Conservation (phyloP, 257 asterid species). For the Thymus mandschuricus region DNA sequence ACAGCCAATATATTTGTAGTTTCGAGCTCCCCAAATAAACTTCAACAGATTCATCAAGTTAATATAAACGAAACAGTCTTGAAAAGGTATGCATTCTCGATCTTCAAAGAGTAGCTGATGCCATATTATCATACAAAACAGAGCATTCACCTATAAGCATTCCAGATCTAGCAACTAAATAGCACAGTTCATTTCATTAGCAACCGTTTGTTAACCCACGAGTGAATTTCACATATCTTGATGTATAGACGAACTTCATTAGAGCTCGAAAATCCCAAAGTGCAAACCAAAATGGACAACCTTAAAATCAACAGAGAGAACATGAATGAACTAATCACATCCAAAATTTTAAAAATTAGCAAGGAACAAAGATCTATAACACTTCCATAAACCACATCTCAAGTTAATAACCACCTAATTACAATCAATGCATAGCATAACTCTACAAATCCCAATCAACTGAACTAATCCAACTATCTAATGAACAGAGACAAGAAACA, state of each 20-base stretch:
- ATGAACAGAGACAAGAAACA: slow-evolving; percentile 15
- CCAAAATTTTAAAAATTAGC: neutral
- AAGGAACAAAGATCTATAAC: slow-evolving; percentile 15
- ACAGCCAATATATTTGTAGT: neutral
- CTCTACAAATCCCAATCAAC: neutral
- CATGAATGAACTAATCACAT: slow-evolving; percentile 1
- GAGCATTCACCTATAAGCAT: neutral
- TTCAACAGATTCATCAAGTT: neutral
- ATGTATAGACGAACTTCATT: neutral
- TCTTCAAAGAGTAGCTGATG: neutral
- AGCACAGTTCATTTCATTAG: slow-evolving; percentile 21
- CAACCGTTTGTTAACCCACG: neutral
- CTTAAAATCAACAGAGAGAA: slow-evolving; percentile 20
- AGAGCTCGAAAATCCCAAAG: neutral
- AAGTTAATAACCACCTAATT: neutral
- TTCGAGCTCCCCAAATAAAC: slow-evolving; percentile 11
- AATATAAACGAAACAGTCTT: neutral
- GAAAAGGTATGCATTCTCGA: neutral
- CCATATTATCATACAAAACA: neutral
- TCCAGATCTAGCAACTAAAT: slow-evolving; percentile 15
- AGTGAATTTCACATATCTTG: neutral
- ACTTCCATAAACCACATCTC: slow-evolving; percentile 7
- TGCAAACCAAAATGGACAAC: slow-evolving; percentile 3
- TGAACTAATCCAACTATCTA: slow-evolving; percentile 10
- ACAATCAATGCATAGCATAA: neutral